A percentile compares a stretch with the other conserved stretches of the same genome.
Evolutionary conservation across 371 early-diverging fungal species (phyloP).

Genomic region (Coemansia sp.): DNA sequence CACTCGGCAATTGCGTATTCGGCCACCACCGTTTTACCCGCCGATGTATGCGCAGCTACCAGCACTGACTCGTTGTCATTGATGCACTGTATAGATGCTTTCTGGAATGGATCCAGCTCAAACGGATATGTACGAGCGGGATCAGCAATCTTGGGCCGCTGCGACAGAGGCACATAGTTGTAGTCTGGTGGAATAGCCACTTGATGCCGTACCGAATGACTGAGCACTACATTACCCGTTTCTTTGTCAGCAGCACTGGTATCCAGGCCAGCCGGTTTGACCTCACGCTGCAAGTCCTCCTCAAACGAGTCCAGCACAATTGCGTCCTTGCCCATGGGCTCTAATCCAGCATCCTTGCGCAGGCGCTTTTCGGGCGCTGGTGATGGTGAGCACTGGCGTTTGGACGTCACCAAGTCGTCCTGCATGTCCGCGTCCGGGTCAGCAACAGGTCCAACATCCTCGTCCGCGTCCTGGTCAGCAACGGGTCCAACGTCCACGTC

Average conservation of each 20-base stretch:
- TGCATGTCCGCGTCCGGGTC: neutral
- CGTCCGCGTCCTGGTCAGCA: neutral
- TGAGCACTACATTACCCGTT: slow-evolving; percentile 47
- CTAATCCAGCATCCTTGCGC: slow-evolving; percentile 7
- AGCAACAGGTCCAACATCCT: neutral
- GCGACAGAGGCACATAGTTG: slow-evolving; percentile 80
- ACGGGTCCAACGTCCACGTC: neutral
- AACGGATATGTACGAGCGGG: slow-evolving; percentile 94
- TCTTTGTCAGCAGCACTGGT: slow-evolving; percentile 56
- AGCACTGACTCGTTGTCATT: slow-evolving; percentile 96
- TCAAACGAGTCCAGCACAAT: slow-evolving; percentile 81
- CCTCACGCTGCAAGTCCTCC: slow-evolving; percentile 72
- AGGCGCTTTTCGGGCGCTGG: slow-evolving; percentile 6
- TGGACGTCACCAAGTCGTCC: neutral
- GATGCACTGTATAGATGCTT: slow-evolving; percentile 87
- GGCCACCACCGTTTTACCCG: slow-evolving; percentile 99
- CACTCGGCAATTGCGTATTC: slow-evolving; percentile 99
- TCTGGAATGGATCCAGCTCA: slow-evolving; percentile 98
- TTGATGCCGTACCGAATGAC: slow-evolving; percentile 79
- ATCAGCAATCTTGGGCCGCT: slow-evolving; percentile 76
- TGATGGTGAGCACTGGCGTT: neutral
- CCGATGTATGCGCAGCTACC: slow-evolving; percentile 99
- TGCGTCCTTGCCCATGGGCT: slow-evolving; percentile 44
- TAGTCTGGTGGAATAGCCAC: slow-evolving; percentile 91
- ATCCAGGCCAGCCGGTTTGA: slow-evolving; percentile 68